These are phyloP conservation scores for Lactifluus piperatus DNA, from an alignment of 768 basidiomycete genomes.

Conservation along the genomic window DNA sequence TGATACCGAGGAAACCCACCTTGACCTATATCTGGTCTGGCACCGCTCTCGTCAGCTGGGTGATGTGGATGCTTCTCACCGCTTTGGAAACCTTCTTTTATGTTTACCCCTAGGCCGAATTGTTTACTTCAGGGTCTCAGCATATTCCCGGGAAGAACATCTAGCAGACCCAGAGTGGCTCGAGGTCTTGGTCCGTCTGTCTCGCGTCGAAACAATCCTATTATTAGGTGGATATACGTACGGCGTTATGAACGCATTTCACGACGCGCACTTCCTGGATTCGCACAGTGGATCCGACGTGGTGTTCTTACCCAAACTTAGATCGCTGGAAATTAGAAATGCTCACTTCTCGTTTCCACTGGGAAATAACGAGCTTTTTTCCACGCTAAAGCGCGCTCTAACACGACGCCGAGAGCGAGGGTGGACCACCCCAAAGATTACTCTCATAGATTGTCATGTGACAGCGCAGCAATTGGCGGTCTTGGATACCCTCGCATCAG, in stretches of 20 bases:
- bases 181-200: conserved; percentile 3
- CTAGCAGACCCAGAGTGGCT: conserved; percentile 1
- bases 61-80: background rate
- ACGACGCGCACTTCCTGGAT: background rate
- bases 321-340: background rate
- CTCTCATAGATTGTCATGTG: conserved; percentile 1
- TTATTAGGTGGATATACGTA: conserved; percentile 2
- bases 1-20: background rate
- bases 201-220: background rate
- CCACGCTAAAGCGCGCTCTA: conserved; percentile 3
- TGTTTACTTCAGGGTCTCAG: background rate
- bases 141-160: background rate
- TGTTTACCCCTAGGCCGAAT: background rate
- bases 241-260: conserved; percentile 1
- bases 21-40: background rate
- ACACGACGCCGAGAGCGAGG: background rate
- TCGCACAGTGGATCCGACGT: background rate
- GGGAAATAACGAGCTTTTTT: conserved; percentile 9
- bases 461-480: conserved; percentile 4
- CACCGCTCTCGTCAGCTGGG: background rate
- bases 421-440: background rate
- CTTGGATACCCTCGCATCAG: conserved; percentile 1
- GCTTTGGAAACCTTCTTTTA: conserved; percentile 1
- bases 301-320: background rate
- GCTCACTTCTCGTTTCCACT: conserved; percentile 17